Evolutionary conservation across 257 asterid genomes (phyloP).

Genomic region (Fraxinus quadrangulata): DNA sequence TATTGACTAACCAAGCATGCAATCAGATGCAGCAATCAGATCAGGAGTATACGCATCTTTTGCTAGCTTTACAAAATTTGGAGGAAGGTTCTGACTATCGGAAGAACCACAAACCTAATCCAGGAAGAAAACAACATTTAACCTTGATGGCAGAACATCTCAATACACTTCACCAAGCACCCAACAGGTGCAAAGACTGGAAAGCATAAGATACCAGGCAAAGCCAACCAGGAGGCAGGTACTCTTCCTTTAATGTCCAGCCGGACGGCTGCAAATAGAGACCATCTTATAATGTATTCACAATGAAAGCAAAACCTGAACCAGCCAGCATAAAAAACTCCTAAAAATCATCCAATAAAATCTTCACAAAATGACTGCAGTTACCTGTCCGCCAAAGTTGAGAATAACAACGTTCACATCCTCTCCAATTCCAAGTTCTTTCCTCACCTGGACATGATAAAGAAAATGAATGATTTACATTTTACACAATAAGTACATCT

Average conservation of each 20-base stretch:
- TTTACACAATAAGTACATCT: constrained; percentile 10
- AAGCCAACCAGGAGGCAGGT: constrained; percentile 91
- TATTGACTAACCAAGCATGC: constrained; percentile 89
- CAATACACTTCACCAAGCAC: constrained; percentile 13
- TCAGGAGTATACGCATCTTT: constrained; percentile 96
- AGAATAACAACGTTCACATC: constrained; percentile 87
- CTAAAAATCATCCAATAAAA: not conserved
- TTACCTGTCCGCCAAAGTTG: constrained; percentile 98
- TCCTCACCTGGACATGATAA: constrained; percentile 60
- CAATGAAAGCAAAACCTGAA: constrained; percentile 9
- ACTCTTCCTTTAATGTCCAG: constrained; percentile 91
- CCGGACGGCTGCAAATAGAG: constrained; percentile 80
- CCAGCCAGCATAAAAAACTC: constrained; percentile 4
- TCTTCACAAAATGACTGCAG: constrained; percentile 6
- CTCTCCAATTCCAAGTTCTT: constrained; percentile 75
- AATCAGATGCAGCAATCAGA: constrained; percentile 93
- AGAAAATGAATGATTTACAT: constrained; percentile 16
- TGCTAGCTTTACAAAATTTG: constrained; percentile 80
- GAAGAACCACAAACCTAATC: constrained; percentile 97
- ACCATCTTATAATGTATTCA: not conserved
- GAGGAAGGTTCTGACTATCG: constrained; percentile 74
- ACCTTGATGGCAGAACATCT: constrained; percentile 4
- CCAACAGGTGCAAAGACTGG: not conserved
- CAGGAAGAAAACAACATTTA: constrained; percentile 20
- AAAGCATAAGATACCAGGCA: constrained; percentile 68